These are phyloP conservation scores for Russula vinacea DNA, from an alignment of 768 basidiomycete species.

Conservation along the genomic window DNA sequence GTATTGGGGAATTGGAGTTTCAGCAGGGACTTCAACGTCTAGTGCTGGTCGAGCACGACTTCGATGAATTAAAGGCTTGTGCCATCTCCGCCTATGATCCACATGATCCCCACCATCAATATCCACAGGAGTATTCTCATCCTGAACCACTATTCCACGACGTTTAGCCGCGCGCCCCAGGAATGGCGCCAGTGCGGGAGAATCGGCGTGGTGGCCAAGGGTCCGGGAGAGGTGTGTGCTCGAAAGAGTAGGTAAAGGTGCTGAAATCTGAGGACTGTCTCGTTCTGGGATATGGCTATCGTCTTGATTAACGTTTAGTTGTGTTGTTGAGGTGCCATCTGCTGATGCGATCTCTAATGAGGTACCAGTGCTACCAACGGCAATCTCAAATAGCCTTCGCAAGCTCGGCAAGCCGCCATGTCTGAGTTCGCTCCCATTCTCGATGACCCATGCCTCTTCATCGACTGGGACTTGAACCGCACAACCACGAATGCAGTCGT, in stretches of 20 bases:
- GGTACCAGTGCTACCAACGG: constrained; percentile 41
- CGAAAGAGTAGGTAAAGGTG: neutral
- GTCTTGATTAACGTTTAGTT: constrained; percentile 3
- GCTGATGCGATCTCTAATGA: constrained; percentile 30
- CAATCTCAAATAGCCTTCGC: constrained; percentile 48
- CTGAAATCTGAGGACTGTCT: constrained; percentile 25
- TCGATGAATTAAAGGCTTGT: constrained; percentile 42
- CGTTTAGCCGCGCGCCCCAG: constrained; percentile 45
- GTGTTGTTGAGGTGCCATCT: neutral
- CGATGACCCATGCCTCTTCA: constrained; percentile 38
- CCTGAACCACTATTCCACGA: constrained; percentile 41
- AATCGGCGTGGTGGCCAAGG: constrained; percentile 50
- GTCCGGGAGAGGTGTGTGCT: constrained; percentile 47
- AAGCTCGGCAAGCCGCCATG: constrained; percentile 47
- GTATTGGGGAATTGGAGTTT: neutral
- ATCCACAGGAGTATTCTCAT: constrained; percentile 39
- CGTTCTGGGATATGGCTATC: constrained; percentile 11
- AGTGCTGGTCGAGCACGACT: constrained; percentile 42
- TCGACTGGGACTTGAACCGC: constrained; percentile 40
- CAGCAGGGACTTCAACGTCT: constrained; percentile 32
- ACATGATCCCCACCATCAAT: constrained; percentile 33
- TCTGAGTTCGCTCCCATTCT: constrained; percentile 42
- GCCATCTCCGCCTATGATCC: constrained; percentile 33
- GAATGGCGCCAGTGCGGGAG: constrained; percentile 51
- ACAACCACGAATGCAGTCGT: constrained; percentile 48